Evolutionary conservation across 2,329 filamentous ascomycete species (phyloP).

Genomic region (Monilinia aucupariae): DNA sequence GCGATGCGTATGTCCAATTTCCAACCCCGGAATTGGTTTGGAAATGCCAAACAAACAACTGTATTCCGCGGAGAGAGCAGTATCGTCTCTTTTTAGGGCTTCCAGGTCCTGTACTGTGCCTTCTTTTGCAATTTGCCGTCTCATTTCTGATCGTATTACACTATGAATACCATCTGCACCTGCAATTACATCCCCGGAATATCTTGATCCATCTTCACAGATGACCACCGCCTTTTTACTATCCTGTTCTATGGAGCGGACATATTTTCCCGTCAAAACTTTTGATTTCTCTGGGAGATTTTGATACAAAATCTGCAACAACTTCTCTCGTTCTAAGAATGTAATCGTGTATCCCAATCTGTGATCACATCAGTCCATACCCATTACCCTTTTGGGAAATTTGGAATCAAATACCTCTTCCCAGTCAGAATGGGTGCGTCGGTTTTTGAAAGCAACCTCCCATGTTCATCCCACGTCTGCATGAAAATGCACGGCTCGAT

Average conservation of each 20-base stretch:
- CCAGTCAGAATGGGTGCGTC: constrained; percentile 21
- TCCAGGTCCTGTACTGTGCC: constrained; percentile 4
- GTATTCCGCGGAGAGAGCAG: constrained; percentile 26
- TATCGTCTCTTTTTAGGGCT: constrained; percentile 3
- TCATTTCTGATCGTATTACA: constrained; percentile 33
- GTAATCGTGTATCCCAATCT: constrained; percentile 25
- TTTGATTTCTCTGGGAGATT: constrained; percentile 24
- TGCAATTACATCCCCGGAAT: constrained; percentile 26
- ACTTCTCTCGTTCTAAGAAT: constrained; percentile 21
- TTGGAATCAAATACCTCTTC: constrained; percentile 18
- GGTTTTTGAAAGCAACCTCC: constrained; percentile 17
- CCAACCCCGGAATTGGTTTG: constrained; percentile 12
- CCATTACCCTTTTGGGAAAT: neutral
- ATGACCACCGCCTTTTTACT: constrained; percentile 12
- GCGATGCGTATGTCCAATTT: constrained; percentile 20
- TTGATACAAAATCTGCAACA: constrained; percentile 25
- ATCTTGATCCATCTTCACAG: constrained; percentile 26
- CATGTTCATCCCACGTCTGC: constrained; percentile 17
- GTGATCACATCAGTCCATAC: neutral
- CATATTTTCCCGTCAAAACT: constrained; percentile 24
- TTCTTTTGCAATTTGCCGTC: constrained; percentile 24
- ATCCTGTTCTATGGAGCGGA: constrained; percentile 19
- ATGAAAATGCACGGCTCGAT: constrained; percentile 19
- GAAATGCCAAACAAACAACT: constrained; percentile 28
- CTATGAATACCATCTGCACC: constrained; percentile 32